Base-by-base conservation (phyloP, 805 yeast genomes). In the Cyberlindnera lachancei region DNA sequence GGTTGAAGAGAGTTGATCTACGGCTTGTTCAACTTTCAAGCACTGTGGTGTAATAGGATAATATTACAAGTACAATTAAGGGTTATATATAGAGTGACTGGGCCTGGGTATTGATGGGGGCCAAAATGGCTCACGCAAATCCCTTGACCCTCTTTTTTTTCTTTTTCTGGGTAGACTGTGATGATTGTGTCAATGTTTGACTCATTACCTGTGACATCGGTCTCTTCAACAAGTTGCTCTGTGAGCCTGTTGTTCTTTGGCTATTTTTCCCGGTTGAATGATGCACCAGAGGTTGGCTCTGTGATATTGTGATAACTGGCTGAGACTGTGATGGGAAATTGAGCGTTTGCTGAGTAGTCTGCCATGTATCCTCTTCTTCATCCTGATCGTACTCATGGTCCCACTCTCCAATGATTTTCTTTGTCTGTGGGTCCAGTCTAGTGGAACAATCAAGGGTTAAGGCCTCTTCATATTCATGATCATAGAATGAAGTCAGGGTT, bases 131-230 rank as follows among this genome's bases (percentile, higher is more conserved):
- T n/a, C n/a, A n/a, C n/a, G 45, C 51, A 34, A 49, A 49, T 4
- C 53, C 53, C 24, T 39, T 38, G 18, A 41, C 34, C 23, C 36
- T 30, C n/a, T 27, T 29, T 23, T 34, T 45, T 27, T 36, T 44
- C 25, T 38, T 46, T 27, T 34, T 35, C 23, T 34, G 41, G 13
- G 42, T 33, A 16, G 22, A 24, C 30, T 34, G 35, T 10, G 25
- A 9, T 28, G 25, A 13, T 15, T 24, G 18, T n/a, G 15, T 15
- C 10, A 21, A 17, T 22, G 17, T 30, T 17, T 30, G 32, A 9
- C n/a, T n/a, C n/a, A n/a, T n/a, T n/a, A n/a, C n/a, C n/a, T n/a
- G n/a, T n/a, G n/a, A n/a, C n/a, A n/a, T n/a, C n/a, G n/a, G n/a
- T n/a, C n/a, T n/a, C n/a, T n/a, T n/a, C n/a, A n/a, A n/a, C n/a